A percentile compares a stretch with the other conserved stretches of the same genome.
Conservation (phyloP, 2,329 filamentous ascomycete genomes). For the Paecilomyces sp. region DNA sequence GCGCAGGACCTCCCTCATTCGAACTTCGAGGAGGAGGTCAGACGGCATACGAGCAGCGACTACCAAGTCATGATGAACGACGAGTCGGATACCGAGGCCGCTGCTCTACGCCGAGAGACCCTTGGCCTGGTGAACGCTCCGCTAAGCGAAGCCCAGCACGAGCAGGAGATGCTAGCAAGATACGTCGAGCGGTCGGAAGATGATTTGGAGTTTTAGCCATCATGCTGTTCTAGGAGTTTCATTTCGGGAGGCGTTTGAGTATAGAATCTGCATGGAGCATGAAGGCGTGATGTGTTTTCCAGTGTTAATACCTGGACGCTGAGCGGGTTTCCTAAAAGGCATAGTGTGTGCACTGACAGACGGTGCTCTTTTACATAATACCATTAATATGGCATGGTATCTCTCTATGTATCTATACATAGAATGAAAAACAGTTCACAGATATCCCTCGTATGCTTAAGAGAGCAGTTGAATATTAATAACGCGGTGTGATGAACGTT, state of each 20-base stretch:
- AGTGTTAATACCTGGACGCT: not conserved
- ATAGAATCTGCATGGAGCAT: not conserved
- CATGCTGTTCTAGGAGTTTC: constrained; percentile 8
- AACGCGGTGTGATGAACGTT: not conserved
- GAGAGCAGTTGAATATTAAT: no score
- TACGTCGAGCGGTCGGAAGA: constrained; percentile 32
- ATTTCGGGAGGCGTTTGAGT: not conserved
- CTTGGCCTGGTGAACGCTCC: constrained; percentile 32
- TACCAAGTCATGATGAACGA: constrained; percentile 39
- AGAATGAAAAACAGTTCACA: not conserved
- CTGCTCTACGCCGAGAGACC: constrained; percentile 28
- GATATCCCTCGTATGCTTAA: not conserved
- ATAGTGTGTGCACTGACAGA: not conserved
- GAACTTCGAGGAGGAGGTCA: constrained; percentile 32
- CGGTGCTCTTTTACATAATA: not conserved
- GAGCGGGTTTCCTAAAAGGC: not conserved
- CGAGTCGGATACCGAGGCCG: constrained; percentile 26
- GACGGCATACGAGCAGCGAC: constrained; percentile 29
- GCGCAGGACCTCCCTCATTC: constrained; percentile 23
- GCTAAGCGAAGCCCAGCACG: constrained; percentile 32
- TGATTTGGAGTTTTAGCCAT: constrained; percentile 24
- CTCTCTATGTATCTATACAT: not conserved
- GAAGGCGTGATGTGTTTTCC: not conserved
- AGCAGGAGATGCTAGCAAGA: constrained; percentile 31
- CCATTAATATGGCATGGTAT: not conserved